Evolutionary conservation across 179 eudicot genomes (phyloP).

Genomic region (Vitellaria paradoxa): DNA sequence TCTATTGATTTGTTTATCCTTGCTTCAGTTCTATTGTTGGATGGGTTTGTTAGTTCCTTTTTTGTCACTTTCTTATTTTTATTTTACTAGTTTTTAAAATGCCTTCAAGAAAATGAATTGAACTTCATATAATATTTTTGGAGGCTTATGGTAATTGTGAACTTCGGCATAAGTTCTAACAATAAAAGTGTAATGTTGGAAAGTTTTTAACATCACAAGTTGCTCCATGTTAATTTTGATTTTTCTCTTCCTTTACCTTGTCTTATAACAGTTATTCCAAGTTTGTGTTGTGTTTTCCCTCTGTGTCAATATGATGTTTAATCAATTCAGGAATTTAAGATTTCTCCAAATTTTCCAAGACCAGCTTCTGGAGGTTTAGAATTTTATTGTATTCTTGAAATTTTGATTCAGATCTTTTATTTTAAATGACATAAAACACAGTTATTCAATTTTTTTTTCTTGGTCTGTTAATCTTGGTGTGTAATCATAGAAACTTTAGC

Average conservation of each 20-base stretch:
- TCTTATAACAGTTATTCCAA: not conserved
- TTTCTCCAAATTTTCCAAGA: not conserved
- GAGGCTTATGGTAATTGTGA: not conserved
- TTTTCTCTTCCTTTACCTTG: not conserved
- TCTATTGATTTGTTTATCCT: not conserved
- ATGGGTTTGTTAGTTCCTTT: not conserved
- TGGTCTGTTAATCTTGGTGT: not conserved
- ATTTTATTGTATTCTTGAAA: not conserved
- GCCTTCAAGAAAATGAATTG: not conserved
- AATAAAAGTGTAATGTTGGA: not conserved
- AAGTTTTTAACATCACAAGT: not conserved
- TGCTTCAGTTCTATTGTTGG: not conserved
- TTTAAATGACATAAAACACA: not conserved
- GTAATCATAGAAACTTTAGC: not conserved
- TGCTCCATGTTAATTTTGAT: not conserved
- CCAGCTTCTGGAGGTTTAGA: slow-evolving; percentile 1
- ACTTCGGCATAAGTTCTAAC: not conserved
- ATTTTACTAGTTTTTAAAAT: not conserved
- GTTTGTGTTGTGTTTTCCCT: not conserved
- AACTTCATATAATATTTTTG: not conserved
- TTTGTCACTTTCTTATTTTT: not conserved
- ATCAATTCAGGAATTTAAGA: not conserved
- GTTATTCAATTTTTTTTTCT: not conserved
- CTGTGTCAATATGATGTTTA: not conserved
- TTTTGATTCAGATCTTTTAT: not conserved